These are phyloP conservation scores for Alternaria metachromatica DNA, from an alignment of 2,329 filamentous ascomycete genomes.

Conservation along the genomic window DNA sequence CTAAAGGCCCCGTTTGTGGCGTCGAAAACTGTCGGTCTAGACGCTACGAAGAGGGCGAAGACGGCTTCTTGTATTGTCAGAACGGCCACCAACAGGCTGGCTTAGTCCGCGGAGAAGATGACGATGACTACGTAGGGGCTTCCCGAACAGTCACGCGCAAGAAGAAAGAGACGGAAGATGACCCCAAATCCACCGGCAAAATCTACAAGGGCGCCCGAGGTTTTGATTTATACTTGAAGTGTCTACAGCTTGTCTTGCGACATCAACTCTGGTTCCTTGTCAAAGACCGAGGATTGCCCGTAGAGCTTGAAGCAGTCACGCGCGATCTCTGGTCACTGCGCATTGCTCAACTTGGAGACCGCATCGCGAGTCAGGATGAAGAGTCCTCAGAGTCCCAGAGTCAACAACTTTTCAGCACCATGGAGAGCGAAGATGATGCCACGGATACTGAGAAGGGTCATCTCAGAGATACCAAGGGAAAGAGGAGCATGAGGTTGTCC, in stretches of 20 bases:
- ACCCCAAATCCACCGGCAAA: slow-evolving; percentile 53
- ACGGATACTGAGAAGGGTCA: slow-evolving; percentile 38
- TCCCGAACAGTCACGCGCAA: slow-evolving; percentile 62
- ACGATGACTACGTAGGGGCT: slow-evolving; percentile 68
- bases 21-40: slow-evolving; percentile 73
- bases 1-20: slow-evolving; percentile 53
- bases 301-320: slow-evolving; percentile 78
- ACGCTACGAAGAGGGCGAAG: slow-evolving; percentile 70
- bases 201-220: slow-evolving; percentile 72
- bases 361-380: slow-evolving; percentile 44
- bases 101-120: slow-evolving; percentile 58
- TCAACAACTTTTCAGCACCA: slow-evolving; percentile 66
- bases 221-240: slow-evolving; percentile 80
- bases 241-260: slow-evolving; percentile 82
- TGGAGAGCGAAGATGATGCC: slow-evolving; percentile 53
- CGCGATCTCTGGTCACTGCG: slow-evolving; percentile 86
- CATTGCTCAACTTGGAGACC: slow-evolving; percentile 63
- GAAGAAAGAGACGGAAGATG: slow-evolving; percentile 59
- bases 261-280: slow-evolving; percentile 81
- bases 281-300: slow-evolving; percentile 67
- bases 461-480: slow-evolving; percentile 34
- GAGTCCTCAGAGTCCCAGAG: slow-evolving; percentile 48
- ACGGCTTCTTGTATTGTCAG: slow-evolving; percentile 79
- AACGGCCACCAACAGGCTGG: slow-evolving; percentile 71
- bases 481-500: slow-evolving; percentile 55